A percentile compares a stretch with the other conserved stretches of the same genome.
Conservation (phyloP, 371 early-diverging fungal genomes). For the Circinella umbellata region DNA sequence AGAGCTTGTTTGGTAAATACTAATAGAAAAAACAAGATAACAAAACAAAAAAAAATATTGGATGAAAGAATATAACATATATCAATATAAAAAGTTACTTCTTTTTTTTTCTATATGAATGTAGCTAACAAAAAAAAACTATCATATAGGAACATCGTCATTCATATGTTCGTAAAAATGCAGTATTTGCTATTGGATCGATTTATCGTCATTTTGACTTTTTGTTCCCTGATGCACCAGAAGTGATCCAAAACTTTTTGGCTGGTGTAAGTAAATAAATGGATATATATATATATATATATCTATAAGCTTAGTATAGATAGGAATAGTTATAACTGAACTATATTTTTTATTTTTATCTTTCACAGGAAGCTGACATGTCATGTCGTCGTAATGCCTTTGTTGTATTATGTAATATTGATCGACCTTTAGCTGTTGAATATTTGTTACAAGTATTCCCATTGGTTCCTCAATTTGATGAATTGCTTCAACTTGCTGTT, state of each 20-base stretch:
- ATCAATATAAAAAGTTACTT: too few relatives aligned
- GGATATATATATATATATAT: too few relatives aligned
- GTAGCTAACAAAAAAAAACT: too few relatives aligned
- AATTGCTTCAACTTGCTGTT: conserved; percentile 89
- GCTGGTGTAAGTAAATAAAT: conserved; percentile 48
- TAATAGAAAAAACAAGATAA: too few relatives aligned
- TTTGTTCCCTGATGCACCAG: conserved; percentile 96
- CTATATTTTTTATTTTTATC: background rate
- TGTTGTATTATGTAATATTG: conserved; percentile 84
- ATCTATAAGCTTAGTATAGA: too few relatives aligned
- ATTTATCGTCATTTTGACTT: conserved; percentile 88
- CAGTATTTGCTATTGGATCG: conserved; percentile 90
- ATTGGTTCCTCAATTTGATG: conserved; percentile 84
- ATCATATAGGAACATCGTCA: conserved; percentile 85
- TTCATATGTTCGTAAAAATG: conserved; percentile 97
- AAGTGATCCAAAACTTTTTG: conserved; percentile 83
- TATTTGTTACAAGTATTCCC: conserved; percentile 78
- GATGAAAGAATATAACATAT: too few relatives aligned
- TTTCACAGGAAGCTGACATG: conserved; percentile 84
- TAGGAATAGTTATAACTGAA: too few relatives aligned
- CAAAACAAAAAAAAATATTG: too few relatives aligned
- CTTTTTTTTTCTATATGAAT: too few relatives aligned
- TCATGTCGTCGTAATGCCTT: conserved; percentile 95
- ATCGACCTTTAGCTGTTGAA: conserved; percentile 79
- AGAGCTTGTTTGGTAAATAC: conserved; percentile 80